Conservation (phyloP, 306 rosid genomes). For the Prunus davidiana region DNA sequence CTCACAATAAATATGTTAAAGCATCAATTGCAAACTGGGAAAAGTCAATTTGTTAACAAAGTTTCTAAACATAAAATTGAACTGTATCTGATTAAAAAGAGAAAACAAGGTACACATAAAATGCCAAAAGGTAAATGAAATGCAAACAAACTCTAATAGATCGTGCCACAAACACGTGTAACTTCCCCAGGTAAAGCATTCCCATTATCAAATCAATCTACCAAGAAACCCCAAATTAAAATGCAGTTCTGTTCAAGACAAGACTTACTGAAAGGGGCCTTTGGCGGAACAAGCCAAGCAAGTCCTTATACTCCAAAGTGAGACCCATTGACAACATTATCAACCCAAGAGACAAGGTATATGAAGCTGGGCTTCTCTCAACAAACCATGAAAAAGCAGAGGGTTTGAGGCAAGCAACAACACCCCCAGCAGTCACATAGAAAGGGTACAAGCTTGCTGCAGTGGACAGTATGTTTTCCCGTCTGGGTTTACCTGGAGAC, state of each 20-base stretch:
- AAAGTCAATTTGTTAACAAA: neutral
- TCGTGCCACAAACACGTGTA: neutral
- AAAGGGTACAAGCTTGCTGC: slow-evolving; percentile 46
- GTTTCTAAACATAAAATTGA: neutral
- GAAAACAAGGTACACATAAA: neutral
- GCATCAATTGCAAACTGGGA: neutral
- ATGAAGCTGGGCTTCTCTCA: slow-evolving; percentile 29
- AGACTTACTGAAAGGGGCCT: slow-evolving; percentile 37
- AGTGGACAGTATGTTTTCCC: slow-evolving; percentile 27
- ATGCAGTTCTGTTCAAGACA: neutral
- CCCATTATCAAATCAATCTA: neutral
- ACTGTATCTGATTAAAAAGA: neutral
- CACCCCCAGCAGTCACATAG: slow-evolving; percentile 39
- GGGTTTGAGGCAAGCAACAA: slow-evolving; percentile 43
- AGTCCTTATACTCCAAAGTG: slow-evolving; percentile 38
- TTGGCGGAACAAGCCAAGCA: slow-evolving; percentile 25
- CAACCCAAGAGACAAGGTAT: slow-evolving; percentile 37
- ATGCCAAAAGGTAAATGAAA: neutral
- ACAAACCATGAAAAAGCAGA: slow-evolving; percentile 44
- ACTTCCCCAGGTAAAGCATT: no score
- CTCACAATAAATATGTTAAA: neutral
- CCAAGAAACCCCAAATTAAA: neutral
- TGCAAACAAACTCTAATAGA: neutral
- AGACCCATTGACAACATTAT: slow-evolving; percentile 48
- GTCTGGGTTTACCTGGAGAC: slow-evolving; percentile 19